Evolutionary conservation across 73 alveolate genomes (phyloP), one percentile per base, ranked within the genome.

Genomic region (Symbiodinium natans): DNA sequence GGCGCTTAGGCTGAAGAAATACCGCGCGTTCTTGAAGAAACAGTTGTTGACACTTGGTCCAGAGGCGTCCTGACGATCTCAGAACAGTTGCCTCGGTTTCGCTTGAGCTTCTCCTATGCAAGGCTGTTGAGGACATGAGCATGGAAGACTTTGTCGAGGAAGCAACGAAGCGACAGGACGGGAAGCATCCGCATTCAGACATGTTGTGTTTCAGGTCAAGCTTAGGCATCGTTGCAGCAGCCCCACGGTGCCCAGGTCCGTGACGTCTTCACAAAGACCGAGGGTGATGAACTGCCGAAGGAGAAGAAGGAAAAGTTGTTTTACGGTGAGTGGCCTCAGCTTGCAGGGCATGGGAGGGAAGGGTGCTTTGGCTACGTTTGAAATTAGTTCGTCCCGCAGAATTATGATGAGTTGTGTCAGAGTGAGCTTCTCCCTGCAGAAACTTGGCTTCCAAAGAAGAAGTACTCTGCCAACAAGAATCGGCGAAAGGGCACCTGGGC

Each of bases 361-460:
- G 2, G 41, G 46, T 34, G 36, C 39, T 82, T 2, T 82, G 86
- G 46, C 27, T 29, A 31, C 46, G 27, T 13, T 75, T 29, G 11
- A 27, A 29, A 31, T 75, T 3, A 3, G 19, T 82, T 74, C 36
- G 46, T 15, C 15, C 87, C 19, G 71, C 71, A 52, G 71, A 19
- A 13, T 10, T 10, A 52, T 52, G 10, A 13, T 52, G 71, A 10
- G 19, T 10, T 13, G 19, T 52, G 27, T 10, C 19, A 13, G 82
- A 38, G 41, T 41, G 25, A 29, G 21, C 59, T 63, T n/a, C 33
- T 21, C 11, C 27, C 15, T 82, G 48, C 71, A 88, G 95, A 68
- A 88, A 52, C 95, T 27, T 88, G 86, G 86, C 95, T 88, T 46
- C 95, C 95, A 19, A 88, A 88, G 95, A 63, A 63, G 95, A 88